Conservation (phyloP, 2,329 filamentous ascomycete species). For the Diplodia corticola region DNA sequence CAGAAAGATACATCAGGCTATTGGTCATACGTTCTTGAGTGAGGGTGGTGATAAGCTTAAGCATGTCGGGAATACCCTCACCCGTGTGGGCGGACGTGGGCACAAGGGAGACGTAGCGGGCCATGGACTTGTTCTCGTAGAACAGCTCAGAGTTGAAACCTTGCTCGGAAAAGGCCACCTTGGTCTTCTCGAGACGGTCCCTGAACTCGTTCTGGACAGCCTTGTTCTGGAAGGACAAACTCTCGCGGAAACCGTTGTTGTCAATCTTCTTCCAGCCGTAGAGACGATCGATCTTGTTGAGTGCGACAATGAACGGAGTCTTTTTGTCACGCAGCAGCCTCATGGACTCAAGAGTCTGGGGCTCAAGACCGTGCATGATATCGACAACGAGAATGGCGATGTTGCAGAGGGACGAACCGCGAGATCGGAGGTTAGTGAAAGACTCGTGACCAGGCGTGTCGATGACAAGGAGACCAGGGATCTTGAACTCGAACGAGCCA, state of each 20-base stretch:
- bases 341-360: slow-evolving; percentile 97
- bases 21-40: slow-evolving; percentile 98
- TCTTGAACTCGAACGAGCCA: slow-evolving; percentile 90
- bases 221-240: slow-evolving; percentile 84
- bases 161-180: slow-evolving; percentile 91
- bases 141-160: slow-evolving; percentile 97
- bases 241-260: slow-evolving; percentile 97
- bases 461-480: slow-evolving; percentile 93
- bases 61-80: slow-evolving; percentile 97
- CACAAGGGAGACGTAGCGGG: slow-evolving; percentile 89
- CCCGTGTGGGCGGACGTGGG: slow-evolving; percentile 98
- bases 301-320: slow-evolving; percentile 95
- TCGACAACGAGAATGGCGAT: slow-evolving; percentile 98
- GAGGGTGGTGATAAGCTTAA: slow-evolving; percentile 88
- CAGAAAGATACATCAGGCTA: slow-evolving; percentile 96
- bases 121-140: slow-evolving; percentile 98
- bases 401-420: slow-evolving; percentile 97
- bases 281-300: slow-evolving; percentile 99
- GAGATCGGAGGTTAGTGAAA: slow-evolving; percentile 95
- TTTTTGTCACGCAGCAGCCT: slow-evolving; percentile 86
- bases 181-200: slow-evolving; percentile 86
- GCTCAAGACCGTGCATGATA: slow-evolving; percentile 99
- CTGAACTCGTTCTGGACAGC: slow-evolving; percentile 92
- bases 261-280: slow-evolving; percentile 99
- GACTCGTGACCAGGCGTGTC: slow-evolving; percentile 99